Evolutionary conservation across 1,139 yeast species (phyloP), one percentile per base, ranked within the genome.

Genomic region (Yamadazyma diospyri): DNA sequence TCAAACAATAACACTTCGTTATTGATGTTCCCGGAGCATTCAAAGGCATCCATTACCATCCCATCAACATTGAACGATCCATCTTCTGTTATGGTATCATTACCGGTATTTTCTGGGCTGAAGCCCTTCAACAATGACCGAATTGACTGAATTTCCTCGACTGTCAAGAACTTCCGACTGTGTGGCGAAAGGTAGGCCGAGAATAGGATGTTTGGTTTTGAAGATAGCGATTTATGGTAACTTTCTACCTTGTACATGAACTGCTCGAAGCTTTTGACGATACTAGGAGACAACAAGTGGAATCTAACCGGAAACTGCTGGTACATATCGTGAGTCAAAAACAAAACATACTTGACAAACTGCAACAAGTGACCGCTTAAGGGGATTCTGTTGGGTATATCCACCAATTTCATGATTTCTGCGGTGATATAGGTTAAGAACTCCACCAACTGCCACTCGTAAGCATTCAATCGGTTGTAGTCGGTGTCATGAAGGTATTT

Each of bases 141-240:
- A n/a, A 51, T 46, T 14, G 36, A 25, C 30, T 39, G 44, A 10
- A 56, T 43, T 21, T 53, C 52, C 7, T 36, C 34, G 8, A 49
- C 52, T 30, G 45, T 48, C 24, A 56, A 41, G 29, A 43, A 55
- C 30, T 56, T 45, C 30, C 53, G 49, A 6, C 59, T 50, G 6
- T 55, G 43, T 8, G 62, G 60, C 35, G 55, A 57, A 25, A 57
- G 41, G 38, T 56, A 57, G 15, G 53, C 43, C 4, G 60, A 40
- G 4, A 53, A 18, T 1, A 43, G 25, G 16, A 57, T 34, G 26
- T 47, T 50, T 6, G 50, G 39, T 28, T 50, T 53, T 2, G 35
- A 28, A 3, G 37, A 22, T n/a, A 44, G 25, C 3, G 29, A 28
- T 17, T 25, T 30, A 23, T 44, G 47, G 23, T 43, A 44, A 13